A percentile compares a stretch with the other conserved stretches of the same genome.
phyloP scores from a whole-genome alignment of 306 rosid genomes.

The Malus fusca region DNA sequence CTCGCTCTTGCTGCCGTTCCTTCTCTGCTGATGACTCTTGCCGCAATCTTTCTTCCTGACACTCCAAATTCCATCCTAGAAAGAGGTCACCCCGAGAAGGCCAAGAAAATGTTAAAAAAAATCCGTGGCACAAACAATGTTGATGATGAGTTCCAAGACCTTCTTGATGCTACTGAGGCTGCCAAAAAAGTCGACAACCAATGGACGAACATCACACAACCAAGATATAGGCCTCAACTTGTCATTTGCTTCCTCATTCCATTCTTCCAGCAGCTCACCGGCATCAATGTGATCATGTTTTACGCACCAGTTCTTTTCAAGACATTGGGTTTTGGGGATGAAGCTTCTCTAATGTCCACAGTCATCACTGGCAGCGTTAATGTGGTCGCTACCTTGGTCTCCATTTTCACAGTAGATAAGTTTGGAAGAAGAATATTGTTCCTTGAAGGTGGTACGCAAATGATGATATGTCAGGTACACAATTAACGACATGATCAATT shows the following conservation, averaged over 20 bases:
- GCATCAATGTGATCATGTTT: conserved; percentile 1
- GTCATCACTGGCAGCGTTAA: neutral
- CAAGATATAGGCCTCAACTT: neutral
- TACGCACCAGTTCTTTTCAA: neutral
- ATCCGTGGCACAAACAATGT: neutral
- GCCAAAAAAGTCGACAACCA: neutral
- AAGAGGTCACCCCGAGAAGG: neutral
- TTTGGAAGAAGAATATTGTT: neutral
- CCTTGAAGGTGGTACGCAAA: neutral
- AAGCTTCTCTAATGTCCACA: neutral
- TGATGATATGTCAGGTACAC: neutral
- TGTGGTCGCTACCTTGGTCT: neutral
- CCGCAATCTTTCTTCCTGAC: neutral
- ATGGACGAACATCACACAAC: neutral
- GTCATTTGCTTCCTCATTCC: neutral
- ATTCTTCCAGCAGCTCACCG: neutral
- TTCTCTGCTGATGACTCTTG: neutral
- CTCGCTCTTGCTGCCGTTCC: neutral
- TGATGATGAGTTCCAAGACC: neutral
- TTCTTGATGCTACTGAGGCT: neutral
- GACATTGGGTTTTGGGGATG: neutral
- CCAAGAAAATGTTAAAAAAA: neutral
- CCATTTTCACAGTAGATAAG: neutral
- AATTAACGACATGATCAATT: neutral
- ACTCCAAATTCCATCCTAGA: neutral